Evolutionary conservation across 1,284 basidiomycete species (phyloP), one percentile per base, ranked within the genome.

Genomic region (Sanghuangporus weigelae): DNA sequence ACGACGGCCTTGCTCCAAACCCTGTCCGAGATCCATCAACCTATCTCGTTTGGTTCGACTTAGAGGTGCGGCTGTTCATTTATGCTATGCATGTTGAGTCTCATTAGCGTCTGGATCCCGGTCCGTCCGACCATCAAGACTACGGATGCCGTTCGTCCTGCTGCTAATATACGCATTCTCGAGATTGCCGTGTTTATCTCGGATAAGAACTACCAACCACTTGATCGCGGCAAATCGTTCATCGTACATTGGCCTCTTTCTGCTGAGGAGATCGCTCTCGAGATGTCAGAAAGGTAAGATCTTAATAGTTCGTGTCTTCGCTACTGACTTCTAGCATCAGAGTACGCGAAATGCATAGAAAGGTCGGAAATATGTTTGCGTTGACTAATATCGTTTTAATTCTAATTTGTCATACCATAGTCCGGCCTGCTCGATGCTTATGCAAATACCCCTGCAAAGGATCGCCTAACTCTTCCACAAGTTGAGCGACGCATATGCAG

Each of bases 21-120:
- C 44, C 58, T 5, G 58, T 64, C 19, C n/a, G 19, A 10, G 63
- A 61, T 23, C 63, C 59, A 14, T 51, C 53, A 16, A 56, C 63
- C 7, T 65, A 65, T 31, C 50, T 65, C 35, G 38, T 65, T 7
- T 65, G 63, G 63, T 62, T 65, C 38, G 63, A 65, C n/a, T 48
- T 65, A 6, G 63, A 65, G 63, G 63, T 62, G 35, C 36, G 59
- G 19, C 23, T 48, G 26, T 21, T n/a, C 36, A 3, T 51, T 19
- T 31, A 44, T 39, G 1, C n/a, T 10, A 35, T 31, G 36, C 6
- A 7, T n/a, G n/a, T 14, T 23, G 2, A 23, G 12, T 42, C 23
- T 35, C n/a, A 42, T 21, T 21, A 5, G 7, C 40, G n/a, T 57
- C 10, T 26, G 44, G n/a, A 8, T 31, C 26, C 12, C 2, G 14